Conservation (phyloP, 306 rosid species). For the Quercus aquifolioides region DNA sequence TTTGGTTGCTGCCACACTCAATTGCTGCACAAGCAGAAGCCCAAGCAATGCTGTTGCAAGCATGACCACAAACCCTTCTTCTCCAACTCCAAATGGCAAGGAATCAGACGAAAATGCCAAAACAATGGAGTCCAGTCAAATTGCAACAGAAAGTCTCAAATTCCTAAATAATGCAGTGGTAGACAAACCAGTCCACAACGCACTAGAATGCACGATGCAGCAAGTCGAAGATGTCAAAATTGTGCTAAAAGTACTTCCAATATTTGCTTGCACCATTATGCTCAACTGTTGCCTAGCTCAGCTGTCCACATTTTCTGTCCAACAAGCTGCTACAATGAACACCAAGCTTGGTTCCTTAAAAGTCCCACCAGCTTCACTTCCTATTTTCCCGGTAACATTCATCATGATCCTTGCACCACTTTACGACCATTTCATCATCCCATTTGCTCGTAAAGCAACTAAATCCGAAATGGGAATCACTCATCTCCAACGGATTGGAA, state of each 20-base stretch:
- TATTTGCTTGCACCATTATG: slow-evolving; percentile 83
- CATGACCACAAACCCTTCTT: slow-evolving; percentile 57
- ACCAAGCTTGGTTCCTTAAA: slow-evolving; percentile 73
- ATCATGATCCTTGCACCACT: slow-evolving; percentile 80
- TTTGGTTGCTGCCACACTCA: slow-evolving; percentile 46
- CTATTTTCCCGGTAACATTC: slow-evolving; percentile 82
- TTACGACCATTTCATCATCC: slow-evolving; percentile 76
- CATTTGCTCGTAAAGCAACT: slow-evolving; percentile 54
- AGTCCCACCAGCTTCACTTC: slow-evolving; percentile 92
- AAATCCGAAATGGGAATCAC: slow-evolving; percentile 80
- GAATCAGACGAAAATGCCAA: slow-evolving; percentile 22
- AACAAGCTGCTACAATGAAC: slow-evolving; percentile 93
- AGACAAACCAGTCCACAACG: slow-evolving; percentile 36
- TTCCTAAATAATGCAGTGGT: slow-evolving; percentile 60
- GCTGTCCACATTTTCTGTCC: slow-evolving; percentile 82
- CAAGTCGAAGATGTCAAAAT: slow-evolving; percentile 82
- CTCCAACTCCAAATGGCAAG: slow-evolving; percentile 28
- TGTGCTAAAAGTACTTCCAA: slow-evolving; percentile 69
- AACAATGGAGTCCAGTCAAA: slow-evolving; percentile 11
- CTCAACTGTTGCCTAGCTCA: slow-evolving; percentile 91
- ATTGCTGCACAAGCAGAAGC: slow-evolving; percentile 40
- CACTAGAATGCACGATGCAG: slow-evolving; percentile 56
- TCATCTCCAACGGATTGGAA: slow-evolving; percentile 83
- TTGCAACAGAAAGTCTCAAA: slow-evolving; percentile 41
- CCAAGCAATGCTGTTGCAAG: slow-evolving; percentile 58